A percentile compares a stretch with the other conserved stretches of the same genome.
These are phyloP conservation scores for Leccinum solheimii DNA, from an alignment of 1,284 basidiomycete genomes.

Conservation along the genomic window DNA sequence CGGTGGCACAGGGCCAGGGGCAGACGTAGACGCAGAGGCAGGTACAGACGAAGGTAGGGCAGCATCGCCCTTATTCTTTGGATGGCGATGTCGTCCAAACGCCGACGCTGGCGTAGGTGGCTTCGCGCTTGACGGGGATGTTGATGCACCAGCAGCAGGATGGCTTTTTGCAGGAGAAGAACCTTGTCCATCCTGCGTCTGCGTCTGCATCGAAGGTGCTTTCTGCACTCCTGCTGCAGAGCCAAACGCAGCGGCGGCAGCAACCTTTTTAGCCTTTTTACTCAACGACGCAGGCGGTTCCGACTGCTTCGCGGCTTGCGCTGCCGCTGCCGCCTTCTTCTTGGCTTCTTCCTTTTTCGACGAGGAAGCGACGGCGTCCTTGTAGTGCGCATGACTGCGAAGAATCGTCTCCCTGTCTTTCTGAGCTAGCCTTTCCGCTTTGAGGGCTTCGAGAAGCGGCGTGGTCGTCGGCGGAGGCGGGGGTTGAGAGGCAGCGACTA, in stretches of 20 bases:
- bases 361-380: constrained; percentile 39
- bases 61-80: constrained; percentile 17
- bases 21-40: background rate
- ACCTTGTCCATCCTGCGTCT: constrained; percentile 12
- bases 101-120: constrained; percentile 6
- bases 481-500: constrained; percentile 62
- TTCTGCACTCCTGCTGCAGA: constrained; percentile 23
- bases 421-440: constrained; percentile 72
- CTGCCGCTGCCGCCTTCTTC: constrained; percentile 41
- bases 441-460: constrained; percentile 85
- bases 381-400: constrained; percentile 69
- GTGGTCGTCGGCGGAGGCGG: constrained; percentile 72
- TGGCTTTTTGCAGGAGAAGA: constrained; percentile 13
- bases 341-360: constrained; percentile 54
- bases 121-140: constrained; percentile 18
- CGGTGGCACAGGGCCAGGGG: background rate
- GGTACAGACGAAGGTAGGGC: background rate
- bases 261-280: constrained; percentile 48
- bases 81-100: constrained; percentile 14
- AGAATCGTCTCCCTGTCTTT: constrained; percentile 71
- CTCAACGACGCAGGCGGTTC: constrained; percentile 18
- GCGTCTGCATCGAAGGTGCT: constrained; percentile 4
- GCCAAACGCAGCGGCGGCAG: constrained; percentile 32
- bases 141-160: background rate
- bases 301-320: constrained; percentile 15